Base-by-base conservation (phyloP, 2,329 filamentous ascomycete species). In the Exophiala alcalophila region DNA sequence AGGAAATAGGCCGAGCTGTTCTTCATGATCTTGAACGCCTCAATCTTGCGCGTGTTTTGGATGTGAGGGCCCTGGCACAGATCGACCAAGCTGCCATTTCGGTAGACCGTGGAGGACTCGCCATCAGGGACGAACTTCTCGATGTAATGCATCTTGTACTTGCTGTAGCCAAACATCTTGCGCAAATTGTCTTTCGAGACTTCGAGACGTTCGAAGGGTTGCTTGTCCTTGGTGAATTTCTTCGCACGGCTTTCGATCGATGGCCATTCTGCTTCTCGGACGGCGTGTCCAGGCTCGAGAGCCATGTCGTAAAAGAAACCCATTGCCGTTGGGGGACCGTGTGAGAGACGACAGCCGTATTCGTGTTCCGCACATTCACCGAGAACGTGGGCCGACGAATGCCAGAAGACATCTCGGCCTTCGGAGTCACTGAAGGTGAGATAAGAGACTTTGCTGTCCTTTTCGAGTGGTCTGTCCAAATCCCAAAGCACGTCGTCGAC, bases 281-380 rank as follows among this genome's bases (percentile, higher is more conserved):
- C 86, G 16, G 76, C 74, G 38, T 73, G 59, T 73, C 82, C 81
- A 26, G 84, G 82, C 32, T 84, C 79, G 30, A 87, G 74, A 21
- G 85, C 85, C 90, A 97, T 96, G 68, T 97, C 88, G 67, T 96
- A 97, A 76, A 95, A 96, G 74, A 95, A 96, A 26, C 89, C 91
- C 65, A 90, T 84, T 39, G 89, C 81, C 30, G 91, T 89, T 7
- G 88, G 92, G 23, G 92, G 92, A 16, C 92, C 92, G 63, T 96
- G 94, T 65, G 89, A 96, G 31, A 96, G 78, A 58, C 86, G 83
- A 69, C 91, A 96, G 47, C 89, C 87, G 62, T 89, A 98, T 59
- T 89, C 79, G 61, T 85, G 79, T 69, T 98, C 92, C 35, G 84
- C 86, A 47, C 90, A 90, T 68, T 97, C 92, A 56, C 92, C 92